phyloP scores from a whole-genome alignment of 352 stramenopile genomes.

The Stramenopiles sp. region DNA sequence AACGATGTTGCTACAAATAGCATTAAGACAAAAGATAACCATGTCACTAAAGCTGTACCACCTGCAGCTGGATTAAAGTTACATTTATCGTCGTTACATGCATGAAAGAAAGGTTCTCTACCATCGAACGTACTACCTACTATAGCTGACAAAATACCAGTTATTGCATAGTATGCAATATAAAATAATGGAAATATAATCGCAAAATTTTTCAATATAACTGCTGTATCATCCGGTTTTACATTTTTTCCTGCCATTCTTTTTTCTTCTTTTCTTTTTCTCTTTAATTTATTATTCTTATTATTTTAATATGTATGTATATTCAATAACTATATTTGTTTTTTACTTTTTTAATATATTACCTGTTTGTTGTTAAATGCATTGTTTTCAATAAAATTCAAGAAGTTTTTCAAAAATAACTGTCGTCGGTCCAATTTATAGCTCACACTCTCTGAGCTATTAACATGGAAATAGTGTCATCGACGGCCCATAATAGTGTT shows the following conservation, averaged over 20 bases:
- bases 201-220: conserved; percentile 7
- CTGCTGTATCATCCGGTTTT: neutral
- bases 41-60: neutral
- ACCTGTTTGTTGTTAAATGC: too few relatives aligned
- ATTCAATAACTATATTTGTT: too few relatives aligned
- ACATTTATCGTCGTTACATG: too few relatives aligned
- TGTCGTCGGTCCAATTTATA: too few relatives aligned
- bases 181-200: conserved; percentile 1
- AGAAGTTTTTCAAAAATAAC: too few relatives aligned
- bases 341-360: too few relatives aligned
- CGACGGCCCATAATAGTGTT: too few relatives aligned
- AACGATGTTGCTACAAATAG: neutral
- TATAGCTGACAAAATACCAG: neutral
- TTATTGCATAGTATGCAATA: neutral
- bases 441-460: too few relatives aligned
- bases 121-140: neutral
- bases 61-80: neutral
- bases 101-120: neutral
- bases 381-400: too few relatives aligned
- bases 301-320: too few relatives aligned
- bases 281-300: too few relatives aligned
- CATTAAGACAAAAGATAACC: conserved; percentile 5
- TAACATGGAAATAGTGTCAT: too few relatives aligned
- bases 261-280: neutral
- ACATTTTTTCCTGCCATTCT: neutral